phyloP scores from a whole-genome alignment of 495 filamentous ascomycete species.

The Glutinoglossum americanum region DNA sequence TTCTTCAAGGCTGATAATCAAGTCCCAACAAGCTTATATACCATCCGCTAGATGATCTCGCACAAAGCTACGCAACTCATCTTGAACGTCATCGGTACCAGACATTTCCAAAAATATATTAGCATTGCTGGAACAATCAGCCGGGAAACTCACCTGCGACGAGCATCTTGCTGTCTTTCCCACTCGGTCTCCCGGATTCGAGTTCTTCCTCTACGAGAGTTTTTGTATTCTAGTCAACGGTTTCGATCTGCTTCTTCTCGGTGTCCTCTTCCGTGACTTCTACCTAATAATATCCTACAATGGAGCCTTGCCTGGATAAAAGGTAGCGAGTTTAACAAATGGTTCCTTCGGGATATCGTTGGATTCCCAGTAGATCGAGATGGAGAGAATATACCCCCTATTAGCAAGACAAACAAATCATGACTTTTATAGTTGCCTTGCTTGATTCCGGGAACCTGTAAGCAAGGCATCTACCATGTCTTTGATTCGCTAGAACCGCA shows the following conservation, averaged over 20 bases:
- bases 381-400: background rate
- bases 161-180: background rate
- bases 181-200: background rate
- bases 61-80: background rate
- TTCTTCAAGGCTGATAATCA: conserved; percentile 1
- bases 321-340: background rate
- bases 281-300: conserved; percentile 1
- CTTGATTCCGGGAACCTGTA: no score
- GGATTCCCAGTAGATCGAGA: conserved; percentile 1
- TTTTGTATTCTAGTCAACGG: background rate
- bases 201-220: conserved; percentile 1
- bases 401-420: background rate
- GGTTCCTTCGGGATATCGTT: background rate
- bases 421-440: background rate
- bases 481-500: no score
- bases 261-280: background rate
- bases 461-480: no score
- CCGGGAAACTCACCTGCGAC: no score
- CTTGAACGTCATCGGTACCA: background rate
- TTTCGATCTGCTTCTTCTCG: background rate
- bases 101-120: background rate
- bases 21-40: conserved; percentile 2
- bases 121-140: background rate
- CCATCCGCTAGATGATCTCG: background rate
- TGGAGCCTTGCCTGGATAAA: conserved; percentile 1